These are phyloP conservation scores for Trifolium fragiferum DNA, from an alignment of 306 rosid genomes.

Conservation along the genomic window DNA sequence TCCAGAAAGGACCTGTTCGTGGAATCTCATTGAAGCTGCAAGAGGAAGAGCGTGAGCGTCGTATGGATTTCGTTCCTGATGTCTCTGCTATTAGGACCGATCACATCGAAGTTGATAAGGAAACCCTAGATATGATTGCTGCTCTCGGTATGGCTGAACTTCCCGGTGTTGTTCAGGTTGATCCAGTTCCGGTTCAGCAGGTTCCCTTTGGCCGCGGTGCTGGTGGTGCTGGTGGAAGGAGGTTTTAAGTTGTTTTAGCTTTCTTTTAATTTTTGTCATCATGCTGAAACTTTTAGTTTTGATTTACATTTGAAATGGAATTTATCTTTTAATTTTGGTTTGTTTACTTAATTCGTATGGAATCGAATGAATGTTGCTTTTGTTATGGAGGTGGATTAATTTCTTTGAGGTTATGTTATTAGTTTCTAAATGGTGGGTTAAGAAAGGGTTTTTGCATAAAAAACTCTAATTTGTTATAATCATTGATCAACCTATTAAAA, in stretches of 20 bases:
- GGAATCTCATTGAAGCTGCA: slow-evolving; percentile 16
- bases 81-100: neutral
- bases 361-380: neutral
- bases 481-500: too few species aligned
- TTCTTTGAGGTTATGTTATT: neutral
- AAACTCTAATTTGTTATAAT: too few species aligned
- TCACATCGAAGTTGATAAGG: neutral
- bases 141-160: slow-evolving; percentile 3
- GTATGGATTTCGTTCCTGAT: slow-evolving; percentile 6
- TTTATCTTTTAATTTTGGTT: neutral
- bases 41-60: slow-evolving; percentile 18
- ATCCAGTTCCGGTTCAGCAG: neutral
- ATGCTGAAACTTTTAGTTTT: neutral
- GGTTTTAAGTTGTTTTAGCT: neutral
- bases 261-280: neutral
- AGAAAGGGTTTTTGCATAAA: too few species aligned
- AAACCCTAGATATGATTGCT: neutral
- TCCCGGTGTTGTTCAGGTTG: neutral
- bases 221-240: neutral
- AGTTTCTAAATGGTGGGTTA: neutral
- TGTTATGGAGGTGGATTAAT: neutral
- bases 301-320: neutral
- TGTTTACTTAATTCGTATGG: neutral
- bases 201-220: neutral
- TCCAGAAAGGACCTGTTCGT: slow-evolving; percentile 8